A percentile compares a stretch with the other conserved stretches of the same genome.
phyloP scores from a whole-genome alignment of 2,329 filamentous ascomycete species.

The Dactylella cylindrospora region DNA sequence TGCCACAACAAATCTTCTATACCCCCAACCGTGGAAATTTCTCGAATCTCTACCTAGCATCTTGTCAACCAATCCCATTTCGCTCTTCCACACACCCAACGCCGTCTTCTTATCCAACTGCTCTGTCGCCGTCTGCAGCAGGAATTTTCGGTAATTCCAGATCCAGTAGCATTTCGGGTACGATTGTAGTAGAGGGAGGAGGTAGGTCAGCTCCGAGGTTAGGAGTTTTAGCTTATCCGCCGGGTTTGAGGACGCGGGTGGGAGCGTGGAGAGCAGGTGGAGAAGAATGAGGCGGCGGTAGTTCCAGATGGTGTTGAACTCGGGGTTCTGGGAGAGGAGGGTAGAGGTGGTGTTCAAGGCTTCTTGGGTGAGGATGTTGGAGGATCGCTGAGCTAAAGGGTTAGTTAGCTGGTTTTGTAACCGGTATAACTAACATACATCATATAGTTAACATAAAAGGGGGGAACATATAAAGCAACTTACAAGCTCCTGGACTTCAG shows the following conservation, averaged over 20 bases:
- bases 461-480: too few relatives aligned
- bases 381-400: slow-evolving; percentile 25
- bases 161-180: slow-evolving; percentile 99
- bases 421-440: slow-evolving; percentile 40
- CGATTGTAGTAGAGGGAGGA: slow-evolving; percentile 77
- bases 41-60: slow-evolving; percentile 84
- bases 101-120: slow-evolving; percentile 62
- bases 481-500: slow-evolving; percentile 68
- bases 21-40: slow-evolving; percentile 97
- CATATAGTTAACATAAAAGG: too few relatives aligned
- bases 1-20: slow-evolving; percentile 76
- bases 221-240: slow-evolving; percentile 54
- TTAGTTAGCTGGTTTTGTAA: slow-evolving; percentile 27
- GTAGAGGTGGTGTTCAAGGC: slow-evolving; percentile 70
- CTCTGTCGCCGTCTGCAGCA: slow-evolving; percentile 70
- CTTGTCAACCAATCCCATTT: slow-evolving; percentile 78
- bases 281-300: slow-evolving; percentile 72
- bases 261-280: slow-evolving; percentile 60
- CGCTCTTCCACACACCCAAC: slow-evolving; percentile 74
- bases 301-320: slow-evolving; percentile 93
- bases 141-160: slow-evolving; percentile 92
- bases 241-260: slow-evolving; percentile 55
- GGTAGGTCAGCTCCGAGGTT: slow-evolving; percentile 73
- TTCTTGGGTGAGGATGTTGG: slow-evolving; percentile 53
- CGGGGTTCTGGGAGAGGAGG: slow-evolving; percentile 74